Evolutionary conservation across 1,139 yeast species (phyloP), one percentile per base, ranked within the genome.

Genomic region (Geotrichum carabidarum): DNA sequence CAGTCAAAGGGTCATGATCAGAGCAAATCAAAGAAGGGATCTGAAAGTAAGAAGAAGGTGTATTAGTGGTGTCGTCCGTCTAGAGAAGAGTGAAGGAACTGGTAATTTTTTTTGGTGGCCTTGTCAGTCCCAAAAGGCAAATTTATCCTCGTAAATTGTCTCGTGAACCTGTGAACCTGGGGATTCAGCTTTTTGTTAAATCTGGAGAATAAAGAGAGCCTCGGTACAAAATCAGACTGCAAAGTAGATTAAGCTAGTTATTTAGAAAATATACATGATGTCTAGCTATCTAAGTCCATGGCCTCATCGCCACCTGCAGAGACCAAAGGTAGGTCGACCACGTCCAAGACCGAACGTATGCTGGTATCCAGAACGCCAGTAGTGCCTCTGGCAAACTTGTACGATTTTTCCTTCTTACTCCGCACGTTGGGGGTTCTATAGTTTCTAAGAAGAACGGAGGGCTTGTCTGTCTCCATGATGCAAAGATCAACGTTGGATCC

Each of bases 401-500:
- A 93, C 51, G 86, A 82, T 70, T 78, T 81, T 61, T 86, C 85
- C 78, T 93, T 93, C 64, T 79, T 75, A 56, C 83, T 86, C 70
- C 99, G 82, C 50, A 82, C 84, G 70, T 93, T 93, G 55, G 99
- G 99, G 54, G 93, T 88, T 69, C 86, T 77, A 77, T 87, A 88
- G 72, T 91, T 91, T 74, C 99, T 82, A 71, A 80, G 75, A 58
- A 91, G 78, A 60, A 79, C 81, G 9, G 98, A 95, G 18, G 74
- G 74, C 63, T 88, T 83, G 60, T 94, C 96, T 45, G 80, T 74
- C 73, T 91, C 97, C 95, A 93, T 89, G 35, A 93, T 97, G 75
- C 98, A 93, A 60, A 93, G 77, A 71, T 93, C 99, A 30, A 93
- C 98, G 67, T 93, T 93, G 35, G 98, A 91, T 68, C 99, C 99